Conservation (phyloP, 2,329 filamentous ascomycete genomes). For the Exophiala sp. region DNA sequence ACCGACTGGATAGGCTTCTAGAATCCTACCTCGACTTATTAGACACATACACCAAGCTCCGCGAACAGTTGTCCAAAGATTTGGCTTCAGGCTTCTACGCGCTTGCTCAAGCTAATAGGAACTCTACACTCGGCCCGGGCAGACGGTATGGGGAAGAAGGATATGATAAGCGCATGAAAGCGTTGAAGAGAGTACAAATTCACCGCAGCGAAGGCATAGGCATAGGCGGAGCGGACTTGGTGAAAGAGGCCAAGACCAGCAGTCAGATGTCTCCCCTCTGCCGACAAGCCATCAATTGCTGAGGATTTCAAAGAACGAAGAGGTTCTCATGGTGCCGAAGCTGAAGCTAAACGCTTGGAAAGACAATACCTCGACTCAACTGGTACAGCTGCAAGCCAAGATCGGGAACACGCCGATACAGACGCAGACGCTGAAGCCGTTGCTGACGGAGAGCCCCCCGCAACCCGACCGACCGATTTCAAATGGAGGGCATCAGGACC, state of each 20-base stretch:
- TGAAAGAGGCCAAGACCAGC: constrained; percentile 9
- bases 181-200: constrained; percentile 33
- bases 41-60: constrained; percentile 30
- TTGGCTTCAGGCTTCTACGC: constrained; percentile 40
- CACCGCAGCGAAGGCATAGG: not conserved
- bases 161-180: constrained; percentile 49
- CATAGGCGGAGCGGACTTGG: constrained; percentile 20
- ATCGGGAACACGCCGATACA: not conserved
- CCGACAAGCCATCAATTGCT: too few species aligned
- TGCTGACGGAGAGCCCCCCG: too few species aligned
- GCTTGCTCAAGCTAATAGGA: constrained; percentile 46
- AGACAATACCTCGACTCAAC: too few species aligned
- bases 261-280: too few species aligned
- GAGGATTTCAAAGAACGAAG: too few species aligned
- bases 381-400: too few species aligned
- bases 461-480: too few species aligned
- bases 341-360: too few species aligned
- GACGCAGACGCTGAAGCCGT: not conserved
- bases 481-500: too few species aligned
- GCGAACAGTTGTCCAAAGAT: constrained; percentile 22
- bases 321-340: too few species aligned
- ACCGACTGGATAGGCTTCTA: constrained; percentile 24
- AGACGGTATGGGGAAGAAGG: constrained; percentile 45
- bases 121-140: constrained; percentile 35
- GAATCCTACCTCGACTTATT: constrained; percentile 26